These are phyloP conservation scores for Exophiala spinifera DNA, from an alignment of 2,329 filamentous ascomycete genomes.

Conservation along the genomic window DNA sequence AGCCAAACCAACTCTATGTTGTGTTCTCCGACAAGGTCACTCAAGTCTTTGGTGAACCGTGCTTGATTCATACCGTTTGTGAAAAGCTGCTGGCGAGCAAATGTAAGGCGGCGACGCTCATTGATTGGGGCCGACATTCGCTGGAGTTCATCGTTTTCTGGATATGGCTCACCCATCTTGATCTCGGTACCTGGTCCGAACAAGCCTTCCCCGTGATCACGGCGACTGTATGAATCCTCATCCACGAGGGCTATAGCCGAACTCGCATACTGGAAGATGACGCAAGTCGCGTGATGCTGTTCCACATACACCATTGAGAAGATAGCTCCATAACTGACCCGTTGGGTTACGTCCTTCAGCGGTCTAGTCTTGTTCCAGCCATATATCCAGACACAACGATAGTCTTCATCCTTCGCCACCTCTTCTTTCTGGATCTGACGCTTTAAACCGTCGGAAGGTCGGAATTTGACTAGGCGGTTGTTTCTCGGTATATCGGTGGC, in stretches of 20 bases:
- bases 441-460: constrained; percentile 27
- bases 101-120: constrained; percentile 42
- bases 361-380: constrained; percentile 23
- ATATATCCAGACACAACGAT: constrained; percentile 29
- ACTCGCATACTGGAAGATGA: constrained; percentile 39
- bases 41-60: constrained; percentile 37
- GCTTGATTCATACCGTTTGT: constrained; percentile 34
- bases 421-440: constrained; percentile 19
- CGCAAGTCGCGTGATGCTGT: constrained; percentile 32
- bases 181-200: constrained; percentile 36
- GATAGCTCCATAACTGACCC: constrained; percentile 40
- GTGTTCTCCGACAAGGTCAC: constrained; percentile 33
- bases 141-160: constrained; percentile 36
- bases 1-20: constrained; percentile 43
- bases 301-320: constrained; percentile 38
- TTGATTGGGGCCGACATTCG: constrained; percentile 37
- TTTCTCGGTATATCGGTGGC: constrained; percentile 26
- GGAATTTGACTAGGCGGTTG: constrained; percentile 29
- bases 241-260: constrained; percentile 38
- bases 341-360: constrained; percentile 32
- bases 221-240: constrained; percentile 32
- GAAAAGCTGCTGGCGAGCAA: constrained; percentile 40
- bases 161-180: constrained; percentile 33
- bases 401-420: constrained; percentile 19
- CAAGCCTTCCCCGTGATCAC: constrained; percentile 33